These are phyloP conservation scores for Onygenales sp. DNA, from an alignment of 2,329 filamentous ascomycete species.

Conservation along the genomic window DNA sequence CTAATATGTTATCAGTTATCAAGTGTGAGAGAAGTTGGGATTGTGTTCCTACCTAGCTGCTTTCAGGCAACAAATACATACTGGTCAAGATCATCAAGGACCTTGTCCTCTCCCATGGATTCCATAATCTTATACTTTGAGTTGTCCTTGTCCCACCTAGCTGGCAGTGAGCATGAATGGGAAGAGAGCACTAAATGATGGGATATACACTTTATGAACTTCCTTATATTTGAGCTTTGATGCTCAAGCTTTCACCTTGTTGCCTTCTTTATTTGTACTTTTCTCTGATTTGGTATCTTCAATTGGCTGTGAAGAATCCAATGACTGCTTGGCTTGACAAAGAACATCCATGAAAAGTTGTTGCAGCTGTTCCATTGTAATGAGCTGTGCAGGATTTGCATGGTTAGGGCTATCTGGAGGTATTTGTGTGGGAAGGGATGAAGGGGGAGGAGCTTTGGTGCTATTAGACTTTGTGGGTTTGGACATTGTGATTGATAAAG, in stretches of 20 bases:
- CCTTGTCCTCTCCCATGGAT: slow-evolving; percentile 10
- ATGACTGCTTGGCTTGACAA: slow-evolving; percentile 1
- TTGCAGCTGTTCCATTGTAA: slow-evolving; percentile 1
- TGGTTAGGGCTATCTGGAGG: not conserved
- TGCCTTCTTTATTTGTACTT: not conserved
- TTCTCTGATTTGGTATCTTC: not conserved
- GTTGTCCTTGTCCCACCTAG: slow-evolving; percentile 19
- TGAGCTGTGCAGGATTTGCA: not conserved
- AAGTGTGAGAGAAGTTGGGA: slow-evolving; percentile 7
- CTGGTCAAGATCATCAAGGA: slow-evolving; percentile 14
- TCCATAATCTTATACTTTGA: slow-evolving; percentile 22
- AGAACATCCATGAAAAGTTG: not conserved
- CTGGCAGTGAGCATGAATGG: slow-evolving; percentile 7
- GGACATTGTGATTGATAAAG: not conserved
- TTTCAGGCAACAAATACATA: slow-evolving; percentile 18
- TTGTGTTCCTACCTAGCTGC: slow-evolving; percentile 13
- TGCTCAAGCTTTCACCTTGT: slow-evolving; percentile 5
- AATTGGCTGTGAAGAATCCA: not conserved
- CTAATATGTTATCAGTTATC: slow-evolving; percentile 13
- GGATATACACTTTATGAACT: slow-evolving; percentile 14
- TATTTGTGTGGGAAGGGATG: not conserved
- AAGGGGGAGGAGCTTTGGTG: not conserved
- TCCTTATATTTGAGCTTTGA: slow-evolving; percentile 15
- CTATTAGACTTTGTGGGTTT: not conserved
- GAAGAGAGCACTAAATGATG: slow-evolving; percentile 5